Evolutionary conservation across 2,329 filamentous ascomycete species (phyloP), one percentile per base, ranked within the genome.

Genomic region (Harringtonia lauricola): DNA sequence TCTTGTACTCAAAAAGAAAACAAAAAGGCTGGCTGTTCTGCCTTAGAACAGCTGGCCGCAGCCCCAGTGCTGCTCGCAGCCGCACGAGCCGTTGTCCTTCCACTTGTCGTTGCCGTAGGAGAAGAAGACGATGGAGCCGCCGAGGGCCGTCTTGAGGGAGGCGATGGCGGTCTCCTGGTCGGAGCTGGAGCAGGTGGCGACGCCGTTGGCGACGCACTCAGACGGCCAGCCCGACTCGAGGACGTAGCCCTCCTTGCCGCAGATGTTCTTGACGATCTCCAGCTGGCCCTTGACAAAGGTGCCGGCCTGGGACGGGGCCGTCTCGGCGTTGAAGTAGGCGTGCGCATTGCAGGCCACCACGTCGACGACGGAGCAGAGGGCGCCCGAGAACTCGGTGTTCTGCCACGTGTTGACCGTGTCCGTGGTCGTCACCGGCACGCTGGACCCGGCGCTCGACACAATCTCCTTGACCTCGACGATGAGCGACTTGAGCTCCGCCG

Each of bases 151-250:
- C 51, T 79, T 65, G 59, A 96, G 90, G 46, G 75, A 75, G 51
- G 73, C 60, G 60, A 96, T 79, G 54, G 90, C 90, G 36, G 58
- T 63, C 41, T 66, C 66, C 74, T 96, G 90, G 67, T 90, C 69
- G 1, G 58, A 35, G 6, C 53, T 40, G 53, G 84, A 79, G 45
- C 89, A 79, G 54, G 85, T 68, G 46, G 88, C 88, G 18, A 59
- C 59, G 48, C 86, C 86, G 66, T 92, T 90, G 66, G 76, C 63
- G 26, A 62, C 55, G 59, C 89, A 89, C 8, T 60, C 52, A 43
- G 69, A 79, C 51, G 90, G 90, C 88, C 89, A 96, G 57, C 90
- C 90, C 45, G 83, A 85, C 79, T 96, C 90, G 54, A 94, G 72
- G 67, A 90, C 86, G 70, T 86, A 79, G 52, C 81, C 81, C 31